Base-by-base conservation (phyloP, 2,329 filamentous ascomycete genomes). In the Lecanicillium sp. region DNA sequence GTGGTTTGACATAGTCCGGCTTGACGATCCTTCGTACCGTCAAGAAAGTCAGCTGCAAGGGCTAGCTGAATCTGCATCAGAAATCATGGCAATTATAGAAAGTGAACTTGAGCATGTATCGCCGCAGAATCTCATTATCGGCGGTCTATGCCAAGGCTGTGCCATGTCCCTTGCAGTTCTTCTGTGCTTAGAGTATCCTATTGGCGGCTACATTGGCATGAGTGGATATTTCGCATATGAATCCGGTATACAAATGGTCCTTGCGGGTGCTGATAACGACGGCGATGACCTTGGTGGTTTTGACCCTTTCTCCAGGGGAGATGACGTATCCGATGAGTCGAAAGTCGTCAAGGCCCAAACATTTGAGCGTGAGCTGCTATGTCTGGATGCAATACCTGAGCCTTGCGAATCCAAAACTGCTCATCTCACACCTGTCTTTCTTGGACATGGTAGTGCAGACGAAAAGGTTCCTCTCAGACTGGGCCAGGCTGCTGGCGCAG, bases 71-170 rank as follows among this genome's bases (percentile, higher is more conserved):
- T 68, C 64, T 1, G 54, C 47, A 1, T 44, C 35, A 1, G 62
- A 60, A 38, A 41, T 70, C 1, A 42, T 59, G 3, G 39, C 38
- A 3, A 40, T 70, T 7, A 43, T 70, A 18, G 43, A 38, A 2
- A 22, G 48, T 9, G 67, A 71, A 46, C 36, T 47, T 42, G 3
- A 40, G 20, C 49, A 44, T 12, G 50, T 58, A 33, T 52, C 40
- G 38, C 52, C 34, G 20, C 25, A 45, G 15, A 70, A 68, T 35
- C 53, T 75, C 12, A 51, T 75, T 6, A 43, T 77, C 1, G 68
- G 69, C 13, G 70, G 71, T 0, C 43, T 75, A n/a, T 73, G 71
- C 47, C 68, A 74, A 44, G 71, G 71, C 0, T 73, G 67, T 45
- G 71, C 70, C 1, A 63, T 65, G 47, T 55, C 57, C 1, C 45